phyloP scores from a whole-genome alignment of 2,329 filamentous ascomycete genomes.

The Fusarium verrucosum region DNA sequence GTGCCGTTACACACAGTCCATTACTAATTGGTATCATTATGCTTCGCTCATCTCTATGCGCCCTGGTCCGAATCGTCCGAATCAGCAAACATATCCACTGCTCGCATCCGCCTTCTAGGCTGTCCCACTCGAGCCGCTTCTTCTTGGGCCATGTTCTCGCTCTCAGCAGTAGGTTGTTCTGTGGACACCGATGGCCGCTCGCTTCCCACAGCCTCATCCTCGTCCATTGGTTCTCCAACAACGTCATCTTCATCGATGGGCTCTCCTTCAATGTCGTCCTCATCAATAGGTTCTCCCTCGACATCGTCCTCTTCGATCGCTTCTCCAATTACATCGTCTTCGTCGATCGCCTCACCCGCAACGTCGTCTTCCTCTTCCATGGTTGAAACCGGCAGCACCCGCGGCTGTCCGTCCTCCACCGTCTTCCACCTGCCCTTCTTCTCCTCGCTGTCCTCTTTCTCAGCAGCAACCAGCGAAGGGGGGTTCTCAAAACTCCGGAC shows the following conservation, averaged over 20 bases:
- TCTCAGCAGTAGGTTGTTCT: constrained; percentile 32
- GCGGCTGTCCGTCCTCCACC: constrained; percentile 51
- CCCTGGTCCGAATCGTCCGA: constrained; percentile 62
- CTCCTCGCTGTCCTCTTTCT: constrained; percentile 41
- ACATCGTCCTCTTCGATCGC: constrained; percentile 60
- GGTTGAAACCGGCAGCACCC: constrained; percentile 38
- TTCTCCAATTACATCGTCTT: constrained; percentile 56
- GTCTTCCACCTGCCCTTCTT: constrained; percentile 60
- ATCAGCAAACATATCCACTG: constrained; percentile 88
- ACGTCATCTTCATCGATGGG: constrained; percentile 58
- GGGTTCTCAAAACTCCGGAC: constrained; percentile 76
- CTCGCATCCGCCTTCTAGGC: constrained; percentile 72
- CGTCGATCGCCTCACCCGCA: constrained; percentile 57
- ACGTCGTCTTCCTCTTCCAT: constrained; percentile 58
- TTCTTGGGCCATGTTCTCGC: constrained; percentile 23
- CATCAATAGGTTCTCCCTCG: constrained; percentile 57
- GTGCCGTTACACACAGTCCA: constrained; percentile 8
- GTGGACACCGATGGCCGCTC: constrained; percentile 43
- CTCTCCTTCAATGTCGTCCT: constrained; percentile 60
- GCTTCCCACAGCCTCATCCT: constrained; percentile 53
- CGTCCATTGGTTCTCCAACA: constrained; percentile 51
- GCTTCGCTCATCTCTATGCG: constrained; percentile 16
- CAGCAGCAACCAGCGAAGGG: constrained; percentile 54
- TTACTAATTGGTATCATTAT: constrained; percentile 2
- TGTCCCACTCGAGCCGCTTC: constrained; percentile 37